phyloP scores from a whole-genome alignment of 495 filamentous ascomycete species.

The Aspergillus kassunensis region DNA sequence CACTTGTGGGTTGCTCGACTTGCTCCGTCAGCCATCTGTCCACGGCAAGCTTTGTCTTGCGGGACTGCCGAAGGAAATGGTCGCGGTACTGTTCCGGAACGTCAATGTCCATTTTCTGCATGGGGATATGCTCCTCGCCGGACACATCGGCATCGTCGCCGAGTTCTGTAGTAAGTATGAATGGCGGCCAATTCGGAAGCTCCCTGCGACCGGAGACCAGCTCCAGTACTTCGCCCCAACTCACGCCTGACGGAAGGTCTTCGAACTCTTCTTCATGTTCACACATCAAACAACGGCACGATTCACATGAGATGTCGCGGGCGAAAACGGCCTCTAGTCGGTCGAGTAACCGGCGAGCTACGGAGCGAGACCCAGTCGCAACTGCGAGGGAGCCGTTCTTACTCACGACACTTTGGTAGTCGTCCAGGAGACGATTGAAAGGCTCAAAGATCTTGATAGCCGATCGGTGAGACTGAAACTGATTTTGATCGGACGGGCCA shows the following conservation, averaged over 20 bases:
- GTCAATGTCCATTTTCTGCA: constrained; percentile 84
- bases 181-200: constrained; percentile 83
- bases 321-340: constrained; percentile 90
- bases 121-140: constrained; percentile 52
- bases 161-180: constrained; percentile 56
- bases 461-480: constrained; percentile 30
- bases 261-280: constrained; percentile 50
- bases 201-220: constrained; percentile 82
- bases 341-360: constrained; percentile 90
- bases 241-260: constrained; percentile 64
- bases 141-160: constrained; percentile 51
- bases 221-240: constrained; percentile 96
- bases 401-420: constrained; percentile 74
- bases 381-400: constrained; percentile 89
- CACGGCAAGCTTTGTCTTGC: constrained; percentile 78
- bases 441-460: constrained; percentile 72
- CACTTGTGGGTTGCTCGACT: constrained; percentile 63
- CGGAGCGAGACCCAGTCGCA: constrained; percentile 89
- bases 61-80: constrained; percentile 81
- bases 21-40: constrained; percentile 82
- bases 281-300: constrained; percentile 78
- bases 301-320: constrained; percentile 78
- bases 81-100: constrained; percentile 86
- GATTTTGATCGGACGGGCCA: constrained; percentile 30
- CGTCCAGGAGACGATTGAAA: constrained; percentile 74